These are phyloP conservation scores for Tanozyma kutaoensis DNA, from an alignment of 805 yeast genomes.

Conservation along the genomic window DNA sequence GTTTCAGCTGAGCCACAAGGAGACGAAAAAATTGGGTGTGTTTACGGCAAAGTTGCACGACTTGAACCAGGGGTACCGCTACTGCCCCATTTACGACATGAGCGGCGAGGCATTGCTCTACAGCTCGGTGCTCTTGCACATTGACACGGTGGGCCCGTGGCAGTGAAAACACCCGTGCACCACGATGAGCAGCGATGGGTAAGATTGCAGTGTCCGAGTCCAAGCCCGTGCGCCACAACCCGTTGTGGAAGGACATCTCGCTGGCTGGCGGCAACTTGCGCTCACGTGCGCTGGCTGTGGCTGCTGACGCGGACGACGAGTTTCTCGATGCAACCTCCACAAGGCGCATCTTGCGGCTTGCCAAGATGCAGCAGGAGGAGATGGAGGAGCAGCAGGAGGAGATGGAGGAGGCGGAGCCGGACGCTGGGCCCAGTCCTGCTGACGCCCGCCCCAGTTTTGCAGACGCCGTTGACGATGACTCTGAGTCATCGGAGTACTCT, in stretches of 20 bases:
- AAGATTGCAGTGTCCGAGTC: conserved; percentile 39
- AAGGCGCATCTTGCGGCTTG: conserved; percentile 76
- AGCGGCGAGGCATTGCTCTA: conserved; percentile 65
- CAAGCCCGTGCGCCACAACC: conserved; percentile 64
- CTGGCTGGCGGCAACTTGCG: conserved; percentile 62
- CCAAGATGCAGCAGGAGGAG: conserved; percentile 79
- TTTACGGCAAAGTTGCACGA: conserved; percentile 48
- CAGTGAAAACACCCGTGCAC: no score
- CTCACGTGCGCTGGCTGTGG: conserved; percentile 20
- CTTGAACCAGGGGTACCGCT: conserved; percentile 70
- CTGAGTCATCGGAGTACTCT: conserved; percentile 38
- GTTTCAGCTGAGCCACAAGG: conserved; percentile 13
- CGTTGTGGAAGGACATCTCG: conserved; percentile 68
- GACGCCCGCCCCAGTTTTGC: conserved; percentile 7
- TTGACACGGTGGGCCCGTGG: no score
- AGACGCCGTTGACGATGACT: conserved; percentile 27
- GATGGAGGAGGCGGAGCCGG: not conserved
- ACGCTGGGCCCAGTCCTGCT: not conserved
- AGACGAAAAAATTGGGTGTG: conserved; percentile 34
- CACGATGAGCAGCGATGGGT: no score
- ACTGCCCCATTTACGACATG: conserved; percentile 59
- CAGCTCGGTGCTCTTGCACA: conserved; percentile 34
- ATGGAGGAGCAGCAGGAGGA: not conserved
- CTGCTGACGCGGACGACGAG: conserved; percentile 40
- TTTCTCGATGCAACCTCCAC: conserved; percentile 74